These are phyloP conservation scores for Fragilaria radians DNA, from an alignment of 108 stramenopile genomes.

Conservation along the genomic window DNA sequence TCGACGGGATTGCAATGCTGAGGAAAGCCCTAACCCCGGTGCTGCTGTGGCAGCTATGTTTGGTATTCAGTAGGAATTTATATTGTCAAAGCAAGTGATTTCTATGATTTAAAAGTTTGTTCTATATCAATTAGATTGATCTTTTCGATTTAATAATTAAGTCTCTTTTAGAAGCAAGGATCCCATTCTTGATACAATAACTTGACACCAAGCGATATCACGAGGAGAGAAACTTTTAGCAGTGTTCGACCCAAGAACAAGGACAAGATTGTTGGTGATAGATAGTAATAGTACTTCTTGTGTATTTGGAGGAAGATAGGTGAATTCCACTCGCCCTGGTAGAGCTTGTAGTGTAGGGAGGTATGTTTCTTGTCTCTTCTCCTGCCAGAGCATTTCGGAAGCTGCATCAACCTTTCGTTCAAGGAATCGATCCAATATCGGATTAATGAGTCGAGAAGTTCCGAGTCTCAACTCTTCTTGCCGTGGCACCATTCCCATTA, in stretches of 20 bases:
- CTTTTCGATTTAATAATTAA: too few relatives aligned
- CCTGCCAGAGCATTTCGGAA: too few relatives aligned
- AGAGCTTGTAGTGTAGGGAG: conserved; percentile 79
- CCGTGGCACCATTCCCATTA: conserved; percentile 46
- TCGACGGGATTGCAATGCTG: conserved; percentile 31
- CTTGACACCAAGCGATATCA: conserved; percentile 77
- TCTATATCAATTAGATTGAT: too few relatives aligned
- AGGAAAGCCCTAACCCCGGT: conserved; percentile 23
- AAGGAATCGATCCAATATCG: conserved; percentile 67
- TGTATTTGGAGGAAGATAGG: conserved; percentile 67
- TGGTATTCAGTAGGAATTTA: conserved; percentile 23
- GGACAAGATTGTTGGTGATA: conserved; percentile 14
- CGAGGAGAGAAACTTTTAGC: conserved; percentile 77
- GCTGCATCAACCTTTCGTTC: conserved; percentile 18
- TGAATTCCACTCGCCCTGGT: conserved; percentile 72
- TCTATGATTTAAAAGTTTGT: too few relatives aligned
- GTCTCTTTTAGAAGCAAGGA: background rate
- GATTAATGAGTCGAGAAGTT: conserved; percentile 22
- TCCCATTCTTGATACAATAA: conserved; percentile 56
- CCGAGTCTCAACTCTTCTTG: conserved; percentile 9
- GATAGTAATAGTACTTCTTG: conserved; percentile 70
- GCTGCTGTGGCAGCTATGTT: conserved; percentile 56
- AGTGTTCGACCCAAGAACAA: conserved; percentile 69
- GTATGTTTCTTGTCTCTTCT: conserved; percentile 78
- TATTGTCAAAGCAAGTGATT: too few relatives aligned